Conservation (phyloP, 2,329 filamentous ascomycete species). For the Ophidiomyces ophidiicola region DNA sequence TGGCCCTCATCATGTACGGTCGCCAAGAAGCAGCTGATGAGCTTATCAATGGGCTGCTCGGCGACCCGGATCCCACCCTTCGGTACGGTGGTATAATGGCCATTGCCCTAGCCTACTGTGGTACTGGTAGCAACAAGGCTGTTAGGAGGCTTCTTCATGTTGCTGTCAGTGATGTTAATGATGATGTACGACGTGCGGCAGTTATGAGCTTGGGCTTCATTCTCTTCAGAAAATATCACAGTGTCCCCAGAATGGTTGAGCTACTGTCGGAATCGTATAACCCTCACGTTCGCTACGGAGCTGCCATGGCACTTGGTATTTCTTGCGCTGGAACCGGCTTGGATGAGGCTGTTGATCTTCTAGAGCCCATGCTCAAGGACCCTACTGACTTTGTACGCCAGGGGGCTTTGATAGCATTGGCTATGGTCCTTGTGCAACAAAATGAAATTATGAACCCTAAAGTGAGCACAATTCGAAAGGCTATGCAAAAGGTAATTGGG, state of each 20-base stretch:
- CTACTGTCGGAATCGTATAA: slow-evolving; percentile 97
- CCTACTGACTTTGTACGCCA: slow-evolving; percentile 97
- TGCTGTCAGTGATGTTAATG: slow-evolving; percentile 94
- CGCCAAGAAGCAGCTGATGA: slow-evolving; percentile 91
- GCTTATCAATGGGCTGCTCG: slow-evolving; percentile 82
- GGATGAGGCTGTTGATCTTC: slow-evolving; percentile 87
- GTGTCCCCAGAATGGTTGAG: slow-evolving; percentile 97
- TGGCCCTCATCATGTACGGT: slow-evolving; percentile 97
- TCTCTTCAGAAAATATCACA: slow-evolving; percentile 92
- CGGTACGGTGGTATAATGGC: slow-evolving; percentile 98
- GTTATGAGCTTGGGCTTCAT: slow-evolving; percentile 98
- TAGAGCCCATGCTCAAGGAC: slow-evolving; percentile 99
- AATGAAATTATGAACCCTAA: slow-evolving; percentile 99
- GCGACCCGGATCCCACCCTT: slow-evolving; percentile 84
- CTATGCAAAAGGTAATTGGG: slow-evolving; percentile 80
- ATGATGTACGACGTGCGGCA: slow-evolving; percentile 88
- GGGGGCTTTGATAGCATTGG: slow-evolving; percentile 80
- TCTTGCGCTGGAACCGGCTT: slow-evolving; percentile 93
- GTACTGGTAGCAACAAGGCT: slow-evolving; percentile 95
- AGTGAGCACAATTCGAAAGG: slow-evolving; percentile 80
- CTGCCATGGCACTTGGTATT: slow-evolving; percentile 95
- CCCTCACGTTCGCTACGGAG: slow-evolving; percentile 93
- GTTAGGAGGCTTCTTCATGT: slow-evolving; percentile 91
- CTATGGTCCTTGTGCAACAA: slow-evolving; percentile 99
- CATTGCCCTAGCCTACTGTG: slow-evolving; percentile 94